Base-by-base conservation (phyloP, 2,329 filamentous ascomycete species). In the Alternaria novae-zelandiae region DNA sequence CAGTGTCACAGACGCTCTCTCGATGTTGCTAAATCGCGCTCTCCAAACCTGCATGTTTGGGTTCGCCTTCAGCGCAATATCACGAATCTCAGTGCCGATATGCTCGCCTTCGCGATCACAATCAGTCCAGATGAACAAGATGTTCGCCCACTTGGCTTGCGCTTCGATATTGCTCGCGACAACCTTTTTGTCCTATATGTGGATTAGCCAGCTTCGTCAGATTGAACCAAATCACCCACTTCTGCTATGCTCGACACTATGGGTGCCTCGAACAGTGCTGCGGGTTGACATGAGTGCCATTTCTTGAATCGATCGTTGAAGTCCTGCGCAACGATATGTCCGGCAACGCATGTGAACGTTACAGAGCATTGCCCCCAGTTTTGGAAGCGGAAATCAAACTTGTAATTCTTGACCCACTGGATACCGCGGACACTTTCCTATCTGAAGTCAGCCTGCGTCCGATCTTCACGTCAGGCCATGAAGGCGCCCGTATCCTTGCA, bases 81-180 rank as follows among this genome's bases (percentile, higher is more conserved):
- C 87, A 47, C 93, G 90, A 64, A 99, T 95, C 79, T 99, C 95
- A 43, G 91, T 87, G 7, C 96, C 96, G 70, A 99, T 99, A 76
- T 98, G 92, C 79, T 99, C 96, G 36, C 96, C 96, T 84, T 99
- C 96, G 59, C 94, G 89, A 84, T 99, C 96, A 80, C 96, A 98
- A 85, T 99, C 96, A 1, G 96, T 99, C 96, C 96, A 99, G 72
- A 99, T 97, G 79, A 96, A 95, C 30, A 99, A 85, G 12, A 90
- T 88, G 59, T 86, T 87, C n/a, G 89, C 86, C 76, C 87, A 86
- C 64, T 86, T 86, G 17, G 96, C 95, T 79, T 97, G 90, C 2
- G 86, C 83, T 70, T 90, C 88, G 73, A 99, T 96, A 75, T 99
- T 99, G 30, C 89, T 86, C 10, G 94, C 94, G 66, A 99, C 91